Percentiles rank a stretch among this genome's conserved stretches.
phyloP scores from a whole-genome alignment of 2,329 filamentous ascomycete species.

The Ophiosphaerella korrae region DNA sequence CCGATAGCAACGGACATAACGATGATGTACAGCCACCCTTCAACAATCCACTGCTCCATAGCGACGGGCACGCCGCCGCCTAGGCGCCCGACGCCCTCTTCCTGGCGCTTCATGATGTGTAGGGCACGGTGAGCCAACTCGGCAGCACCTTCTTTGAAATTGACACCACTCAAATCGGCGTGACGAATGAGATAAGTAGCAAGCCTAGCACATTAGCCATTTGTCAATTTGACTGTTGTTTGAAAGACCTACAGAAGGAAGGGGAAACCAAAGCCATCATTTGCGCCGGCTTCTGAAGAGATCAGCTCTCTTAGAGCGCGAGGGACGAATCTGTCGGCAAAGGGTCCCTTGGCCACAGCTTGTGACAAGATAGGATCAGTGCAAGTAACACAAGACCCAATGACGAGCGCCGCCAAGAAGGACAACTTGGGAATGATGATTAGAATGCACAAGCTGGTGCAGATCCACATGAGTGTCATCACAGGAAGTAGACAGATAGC shows the following conservation, averaged over 20 bases:
- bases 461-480: slow-evolving; percentile 68
- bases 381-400: slow-evolving; percentile 65
- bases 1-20: slow-evolving; percentile 61
- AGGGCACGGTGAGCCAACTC: neutral
- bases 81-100: slow-evolving; percentile 55
- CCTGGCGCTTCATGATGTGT: slow-evolving; percentile 20
- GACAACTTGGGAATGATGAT: slow-evolving; percentile 61
- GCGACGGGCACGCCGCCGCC: slow-evolving; percentile 60
- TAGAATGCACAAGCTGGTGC: slow-evolving; percentile 61
- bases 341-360: slow-evolving; percentile 66
- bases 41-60: slow-evolving; percentile 62
- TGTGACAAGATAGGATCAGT: slow-evolving; percentile 68
- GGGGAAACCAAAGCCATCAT: slow-evolving; percentile 67
- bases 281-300: slow-evolving; percentile 65
- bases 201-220: slow-evolving; percentile 45
- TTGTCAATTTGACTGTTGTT: too few relatives aligned
- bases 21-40: slow-evolving; percentile 66
- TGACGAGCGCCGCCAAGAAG: slow-evolving; percentile 58
- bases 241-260: slow-evolving; percentile 56
- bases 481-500: slow-evolving; percentile 61
- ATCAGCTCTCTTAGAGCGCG: slow-evolving; percentile 65
- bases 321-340: slow-evolving; percentile 66
- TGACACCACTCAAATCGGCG: slow-evolving; percentile 45
- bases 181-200: slow-evolving; percentile 63
- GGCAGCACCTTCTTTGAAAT: slow-evolving; percentile 22